Evolutionary conservation across 352 stramenopile genomes (phyloP).

Genomic region (Thraustochytrium striatum): DNA sequence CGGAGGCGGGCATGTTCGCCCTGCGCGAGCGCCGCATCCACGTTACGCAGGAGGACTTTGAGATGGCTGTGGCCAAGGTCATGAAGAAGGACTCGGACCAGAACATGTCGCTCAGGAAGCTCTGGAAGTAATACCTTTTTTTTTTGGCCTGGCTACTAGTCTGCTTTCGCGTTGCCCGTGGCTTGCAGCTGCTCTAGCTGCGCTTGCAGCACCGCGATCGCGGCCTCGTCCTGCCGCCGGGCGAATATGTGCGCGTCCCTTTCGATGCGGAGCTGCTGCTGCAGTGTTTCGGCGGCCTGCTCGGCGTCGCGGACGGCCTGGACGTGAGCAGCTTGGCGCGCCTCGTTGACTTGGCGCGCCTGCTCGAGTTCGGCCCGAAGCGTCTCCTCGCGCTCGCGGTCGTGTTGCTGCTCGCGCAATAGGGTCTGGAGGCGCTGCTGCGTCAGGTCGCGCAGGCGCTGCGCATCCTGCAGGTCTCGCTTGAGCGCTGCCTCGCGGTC

Average conservation of each 20-base stretch:
- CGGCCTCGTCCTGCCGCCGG: not conserved
- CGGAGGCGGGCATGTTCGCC: constrained; percentile 99
- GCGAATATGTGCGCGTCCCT: not conserved
- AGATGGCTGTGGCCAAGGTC: constrained; percentile 99
- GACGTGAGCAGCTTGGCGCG: too few species aligned
- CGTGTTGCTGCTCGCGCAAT: too few species aligned
- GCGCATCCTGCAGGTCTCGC: not conserved
- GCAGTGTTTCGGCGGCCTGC: too few species aligned
- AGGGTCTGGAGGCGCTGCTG: too few species aligned
- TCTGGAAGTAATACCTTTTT: constrained; percentile 91
- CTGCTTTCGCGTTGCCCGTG: not conserved
- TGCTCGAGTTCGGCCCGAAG: too few species aligned
- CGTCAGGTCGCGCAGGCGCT: not conserved
- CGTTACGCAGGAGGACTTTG: constrained; percentile 99
- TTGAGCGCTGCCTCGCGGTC: not conserved
- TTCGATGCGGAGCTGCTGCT: not conserved
- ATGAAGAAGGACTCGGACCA: constrained; percentile 99
- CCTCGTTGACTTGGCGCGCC: too few species aligned
- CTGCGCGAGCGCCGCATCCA: constrained; percentile 96
- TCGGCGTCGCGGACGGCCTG: too few species aligned
- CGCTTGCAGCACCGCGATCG: not conserved
- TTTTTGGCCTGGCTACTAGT: not conserved
- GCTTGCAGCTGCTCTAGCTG: not conserved
- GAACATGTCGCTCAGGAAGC: constrained; percentile 96
- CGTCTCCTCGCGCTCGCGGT: too few species aligned